A percentile compares a stretch with the other conserved stretches of the same genome.
Conservation (phyloP, 2,329 filamentous ascomycete species). For the Xylariaceae sp. region DNA sequence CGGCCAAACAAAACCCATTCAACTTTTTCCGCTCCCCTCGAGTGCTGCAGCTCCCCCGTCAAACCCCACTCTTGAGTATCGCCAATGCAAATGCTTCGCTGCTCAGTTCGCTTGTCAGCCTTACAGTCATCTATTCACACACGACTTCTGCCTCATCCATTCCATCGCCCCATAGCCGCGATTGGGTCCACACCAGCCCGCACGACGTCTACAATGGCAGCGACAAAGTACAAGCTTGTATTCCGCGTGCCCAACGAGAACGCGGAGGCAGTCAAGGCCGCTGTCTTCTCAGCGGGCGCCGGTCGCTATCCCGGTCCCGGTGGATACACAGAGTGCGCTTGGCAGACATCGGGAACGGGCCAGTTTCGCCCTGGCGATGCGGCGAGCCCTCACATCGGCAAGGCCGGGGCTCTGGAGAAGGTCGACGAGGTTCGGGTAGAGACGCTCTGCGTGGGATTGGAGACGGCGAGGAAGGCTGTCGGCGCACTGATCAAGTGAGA, state of each 20-base stretch:
- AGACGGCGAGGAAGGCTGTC: not conserved
- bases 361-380: slow-evolving; percentile 1
- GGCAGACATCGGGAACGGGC: not conserved
- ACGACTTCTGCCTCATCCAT: too few species aligned
- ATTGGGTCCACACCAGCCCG: too few species aligned
- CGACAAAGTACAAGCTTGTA: slow-evolving; percentile 1
- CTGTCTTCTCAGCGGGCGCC: not conserved
- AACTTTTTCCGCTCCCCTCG: too few species aligned
- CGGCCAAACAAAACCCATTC: too few species aligned
- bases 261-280: not conserved
- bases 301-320: slow-evolving; percentile 1
- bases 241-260: not conserved
- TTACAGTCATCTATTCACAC: too few species aligned
- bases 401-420: not conserved
- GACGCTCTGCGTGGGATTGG: not conserved
- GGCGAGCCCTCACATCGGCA: not conserved
- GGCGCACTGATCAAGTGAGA: slow-evolving; percentile 1
- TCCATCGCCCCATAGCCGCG: too few species aligned
- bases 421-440: slow-evolving; percentile 1
- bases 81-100: too few species aligned
- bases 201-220: too few species aligned
- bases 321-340: not conserved
- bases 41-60: too few species aligned
- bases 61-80: not conserved
- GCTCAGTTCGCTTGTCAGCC: too few species aligned